These are phyloP conservation scores for Candida pseudocylindracea DNA, from an alignment of 1,139 yeast genomes.

Conservation along the genomic window DNA sequence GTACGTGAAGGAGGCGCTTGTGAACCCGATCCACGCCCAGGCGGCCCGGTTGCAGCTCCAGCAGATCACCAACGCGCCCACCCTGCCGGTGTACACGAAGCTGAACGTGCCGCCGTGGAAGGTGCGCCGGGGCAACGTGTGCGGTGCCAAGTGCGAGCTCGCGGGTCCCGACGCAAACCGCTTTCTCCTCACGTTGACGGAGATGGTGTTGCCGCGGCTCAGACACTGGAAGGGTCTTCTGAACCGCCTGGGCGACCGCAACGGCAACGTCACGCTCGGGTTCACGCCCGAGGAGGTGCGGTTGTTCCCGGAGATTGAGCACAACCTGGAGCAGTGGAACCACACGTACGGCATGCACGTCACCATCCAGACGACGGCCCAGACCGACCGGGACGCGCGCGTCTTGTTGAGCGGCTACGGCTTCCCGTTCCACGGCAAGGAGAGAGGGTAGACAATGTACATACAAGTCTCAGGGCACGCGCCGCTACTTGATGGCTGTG, in stretches of 20 bases:
- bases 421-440: no score
- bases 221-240: constrained; percentile 72
- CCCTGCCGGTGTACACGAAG: constrained; percentile 50
- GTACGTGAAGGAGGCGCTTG: constrained; percentile 55
- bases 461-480: no score
- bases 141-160: constrained; percentile 76
- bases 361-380: constrained; percentile 73
- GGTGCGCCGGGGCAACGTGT: constrained; percentile 67
- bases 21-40: constrained; percentile 51
- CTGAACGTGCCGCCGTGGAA: constrained; percentile 77
- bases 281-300: constrained; percentile 55
- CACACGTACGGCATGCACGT: constrained; percentile 71
- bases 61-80: constrained; percentile 82
- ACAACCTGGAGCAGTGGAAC: constrained; percentile 81
- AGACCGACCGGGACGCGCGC: constrained; percentile 84
- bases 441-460: no score
- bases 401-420: constrained; percentile 14
- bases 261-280: constrained; percentile 78
- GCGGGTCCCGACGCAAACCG: constrained; percentile 72
- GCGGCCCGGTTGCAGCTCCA: constrained; percentile 68
- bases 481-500: constrained; percentile 24
- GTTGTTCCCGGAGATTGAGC: constrained; percentile 84
- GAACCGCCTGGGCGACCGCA: constrained; percentile 57
- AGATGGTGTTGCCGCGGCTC: constrained; percentile 80
- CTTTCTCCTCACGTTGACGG: constrained; percentile 69